A percentile compares a stretch with the other conserved stretches of the same genome.
Evolutionary conservation across 208 protist species (phyloP).

Genomic region (Leishmania tropica): DNA sequence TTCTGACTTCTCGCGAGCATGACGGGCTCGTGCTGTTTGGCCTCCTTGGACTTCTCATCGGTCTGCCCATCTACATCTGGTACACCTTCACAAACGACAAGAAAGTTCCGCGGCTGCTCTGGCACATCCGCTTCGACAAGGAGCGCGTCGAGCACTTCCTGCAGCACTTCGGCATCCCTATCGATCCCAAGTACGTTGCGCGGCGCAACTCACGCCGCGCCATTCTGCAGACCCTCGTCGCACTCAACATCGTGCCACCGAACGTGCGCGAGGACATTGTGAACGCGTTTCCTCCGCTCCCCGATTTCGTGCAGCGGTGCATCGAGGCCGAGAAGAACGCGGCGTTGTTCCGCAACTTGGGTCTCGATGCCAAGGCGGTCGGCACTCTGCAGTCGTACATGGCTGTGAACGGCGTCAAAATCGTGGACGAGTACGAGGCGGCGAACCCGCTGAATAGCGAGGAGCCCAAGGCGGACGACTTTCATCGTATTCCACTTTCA

Average conservation of each 20-base stretch:
- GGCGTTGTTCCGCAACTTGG: constrained; percentile 56
- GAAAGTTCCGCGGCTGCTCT: constrained; percentile 67
- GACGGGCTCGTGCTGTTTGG: constrained; percentile 89
- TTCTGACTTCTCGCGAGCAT: constrained; percentile 86
- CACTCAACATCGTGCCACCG: constrained; percentile 61
- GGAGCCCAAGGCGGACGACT: constrained; percentile 32
- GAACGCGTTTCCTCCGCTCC: constrained; percentile 66
- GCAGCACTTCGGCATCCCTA: constrained; percentile 76
- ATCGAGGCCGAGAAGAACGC: constrained; percentile 76
- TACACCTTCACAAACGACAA: constrained; percentile 81
- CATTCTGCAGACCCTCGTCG: constrained; percentile 51
- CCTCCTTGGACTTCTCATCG: constrained; percentile 79
- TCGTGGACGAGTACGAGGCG: constrained; percentile 70
- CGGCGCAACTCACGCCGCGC: constrained; percentile 54
- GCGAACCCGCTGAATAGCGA: constrained; percentile 24
- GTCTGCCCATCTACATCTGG: constrained; percentile 70
- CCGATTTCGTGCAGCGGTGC: constrained; percentile 81
- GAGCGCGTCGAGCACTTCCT: constrained; percentile 82
- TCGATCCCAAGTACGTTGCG: constrained; percentile 76
- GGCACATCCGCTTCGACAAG: constrained; percentile 80
- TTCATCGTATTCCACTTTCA: constrained; percentile 45
- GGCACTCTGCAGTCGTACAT: constrained; percentile 61
- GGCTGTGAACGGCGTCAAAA: constrained; percentile 55
- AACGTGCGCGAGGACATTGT: constrained; percentile 67
- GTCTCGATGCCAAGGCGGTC: constrained; percentile 50